phyloP scores from a whole-genome alignment of 2,329 filamentous ascomycete species.

The Chrysosporium keratinophilum region DNA sequence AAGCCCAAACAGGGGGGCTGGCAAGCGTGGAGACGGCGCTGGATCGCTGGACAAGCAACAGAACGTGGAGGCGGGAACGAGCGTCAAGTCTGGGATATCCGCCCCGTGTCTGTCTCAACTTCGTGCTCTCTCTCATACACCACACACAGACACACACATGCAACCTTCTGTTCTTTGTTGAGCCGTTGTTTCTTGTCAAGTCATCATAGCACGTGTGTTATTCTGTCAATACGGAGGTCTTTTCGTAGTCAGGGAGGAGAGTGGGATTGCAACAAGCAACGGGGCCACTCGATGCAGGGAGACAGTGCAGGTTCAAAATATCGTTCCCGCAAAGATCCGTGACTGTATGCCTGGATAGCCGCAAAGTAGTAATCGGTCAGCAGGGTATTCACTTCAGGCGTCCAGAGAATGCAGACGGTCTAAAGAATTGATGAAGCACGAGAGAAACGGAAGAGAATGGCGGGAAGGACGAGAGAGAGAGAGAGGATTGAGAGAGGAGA shows the following conservation, averaged over 20 bases:
- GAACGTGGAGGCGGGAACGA: constrained; percentile 5
- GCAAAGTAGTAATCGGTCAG: neutral
- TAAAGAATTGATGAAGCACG: neutral
- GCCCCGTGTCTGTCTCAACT: neutral
- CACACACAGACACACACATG: neutral
- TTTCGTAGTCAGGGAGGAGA: neutral
- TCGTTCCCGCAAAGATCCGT: neutral
- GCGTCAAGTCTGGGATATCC: neutral
- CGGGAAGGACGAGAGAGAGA: neutral
- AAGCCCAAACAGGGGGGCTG: constrained; percentile 5
- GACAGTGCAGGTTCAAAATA: no score
- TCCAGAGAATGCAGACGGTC: neutral
- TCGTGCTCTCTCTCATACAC: neutral
- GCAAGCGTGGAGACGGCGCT: constrained; percentile 6
- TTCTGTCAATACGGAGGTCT: neutral
- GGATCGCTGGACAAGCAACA: neutral
- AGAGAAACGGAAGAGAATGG: neutral
- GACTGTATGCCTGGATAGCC: neutral
- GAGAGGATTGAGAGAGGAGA: neutral
- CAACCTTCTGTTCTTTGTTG: neutral
- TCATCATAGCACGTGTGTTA: neutral
- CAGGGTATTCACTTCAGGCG: neutral
- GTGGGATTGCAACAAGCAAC: neutral
- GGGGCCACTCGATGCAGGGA: neutral
- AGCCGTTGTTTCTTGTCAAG: neutral